Evolutionary conservation across 2,329 filamentous ascomycete genomes (phyloP).

Genomic region (Aspergillus niger): DNA sequence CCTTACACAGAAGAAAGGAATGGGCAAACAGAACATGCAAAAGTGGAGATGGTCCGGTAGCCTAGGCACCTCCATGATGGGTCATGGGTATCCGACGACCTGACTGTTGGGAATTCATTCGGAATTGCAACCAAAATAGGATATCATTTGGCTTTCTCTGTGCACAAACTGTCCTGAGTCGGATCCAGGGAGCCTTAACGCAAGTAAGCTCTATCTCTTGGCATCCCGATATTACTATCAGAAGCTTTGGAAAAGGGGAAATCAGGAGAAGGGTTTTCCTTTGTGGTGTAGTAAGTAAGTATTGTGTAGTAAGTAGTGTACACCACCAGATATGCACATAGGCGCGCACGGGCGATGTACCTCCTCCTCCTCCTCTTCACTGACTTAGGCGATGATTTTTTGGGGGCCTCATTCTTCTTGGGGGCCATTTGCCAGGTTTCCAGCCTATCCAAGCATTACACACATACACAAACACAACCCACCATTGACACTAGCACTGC

Average conservation of each 20-base stretch:
- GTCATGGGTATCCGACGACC: not conserved
- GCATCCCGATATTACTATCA: not conserved
- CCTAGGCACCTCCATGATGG: not conserved
- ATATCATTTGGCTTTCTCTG: not conserved
- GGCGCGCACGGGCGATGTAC: not conserved
- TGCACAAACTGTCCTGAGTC: not conserved
- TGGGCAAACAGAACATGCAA: not conserved
- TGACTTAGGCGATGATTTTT: not conserved
- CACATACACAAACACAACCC: not conserved
- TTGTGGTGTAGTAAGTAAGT: not conserved
- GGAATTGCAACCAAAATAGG: not conserved
- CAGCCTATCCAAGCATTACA: not conserved
- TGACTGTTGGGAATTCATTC: not conserved
- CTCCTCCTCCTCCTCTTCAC: not conserved
- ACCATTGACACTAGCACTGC: not conserved
- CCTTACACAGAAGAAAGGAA: not conserved
- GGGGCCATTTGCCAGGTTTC: slow-evolving; percentile 8
- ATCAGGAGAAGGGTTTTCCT: not conserved
- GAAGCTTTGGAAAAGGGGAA: not conserved
- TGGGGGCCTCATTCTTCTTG: slow-evolving; percentile 4
- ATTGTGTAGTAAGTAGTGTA: not conserved
- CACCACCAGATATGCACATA: not conserved
- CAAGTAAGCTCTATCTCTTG: slow-evolving; percentile 1
- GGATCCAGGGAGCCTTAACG: not conserved
- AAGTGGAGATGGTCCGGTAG: not conserved